Evolutionary conservation across 352 stramenopile genomes (phyloP), one percentile per base, ranked within the genome.

Genomic region (Phytophthora gonapodyides): DNA sequence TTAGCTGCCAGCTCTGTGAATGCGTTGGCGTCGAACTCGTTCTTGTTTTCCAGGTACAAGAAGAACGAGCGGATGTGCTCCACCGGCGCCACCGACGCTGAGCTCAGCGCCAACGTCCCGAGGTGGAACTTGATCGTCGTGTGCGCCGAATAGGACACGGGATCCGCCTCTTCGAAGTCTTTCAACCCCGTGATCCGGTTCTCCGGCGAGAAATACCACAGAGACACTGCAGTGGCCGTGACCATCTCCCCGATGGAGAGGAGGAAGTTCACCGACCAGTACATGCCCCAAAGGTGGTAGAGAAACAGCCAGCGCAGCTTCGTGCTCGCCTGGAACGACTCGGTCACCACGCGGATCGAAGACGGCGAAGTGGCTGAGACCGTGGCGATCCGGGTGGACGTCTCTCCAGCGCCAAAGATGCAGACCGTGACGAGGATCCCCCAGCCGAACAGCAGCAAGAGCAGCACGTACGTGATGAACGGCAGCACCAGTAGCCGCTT

Each of bases 1-100:
- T 82, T 88, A 30, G 75, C 81, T 13, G 84, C 69, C 7, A 81
- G 51, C 19, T 78, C 68, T 7, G 80, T 88, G 27, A 91, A 52
- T 7, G 70, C 40, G 51, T 88, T 92, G 43, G 78, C 79, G 44
- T 89, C 78, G 34, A 82, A 82, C 42, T 94, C 85, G 43, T 89
- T 90, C 71, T 92, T 87, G 69, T 87, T 80, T 70, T 92, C 82
- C 31, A 94, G 62, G 69, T 94, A 93, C 61, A 84, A 76, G 51
- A 91, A 91, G 53, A 94, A 89, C 36, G 78, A 71, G 12, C 83
- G 85, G 11, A 92, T 66, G 60, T 82, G 78, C 40, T 86, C 75
- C 30, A 94, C 81, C 0, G 78, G 80, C 1, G 76, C 72, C 8
- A 94, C 80, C 8, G 75, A 67, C 15, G 70, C 73, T 1, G 81